Evolutionary conservation across 352 stramenopile genomes (phyloP).

Genomic region (Pilasporangium apinafurcum): DNA sequence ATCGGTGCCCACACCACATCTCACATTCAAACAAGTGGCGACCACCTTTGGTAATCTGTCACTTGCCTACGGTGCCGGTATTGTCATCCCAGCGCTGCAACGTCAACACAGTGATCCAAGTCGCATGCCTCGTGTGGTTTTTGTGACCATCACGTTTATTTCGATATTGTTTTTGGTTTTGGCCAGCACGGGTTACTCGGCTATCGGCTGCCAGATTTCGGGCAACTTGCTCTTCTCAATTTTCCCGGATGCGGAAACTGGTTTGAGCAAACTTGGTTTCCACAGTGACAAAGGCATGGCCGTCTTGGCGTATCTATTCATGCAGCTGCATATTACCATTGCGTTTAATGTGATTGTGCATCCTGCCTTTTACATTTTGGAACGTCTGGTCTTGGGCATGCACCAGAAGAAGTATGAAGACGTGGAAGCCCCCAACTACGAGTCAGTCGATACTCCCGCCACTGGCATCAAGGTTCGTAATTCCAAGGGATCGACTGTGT

Average conservation of each 20-base stretch:
- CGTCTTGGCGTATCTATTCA: constrained; percentile 50
- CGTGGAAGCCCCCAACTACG: constrained; percentile 8
- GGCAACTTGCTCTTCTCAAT: constrained; percentile 56
- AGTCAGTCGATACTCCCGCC: constrained; percentile 1
- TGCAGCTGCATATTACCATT: constrained; percentile 41
- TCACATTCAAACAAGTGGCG: constrained; percentile 35
- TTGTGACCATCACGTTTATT: constrained; percentile 40
- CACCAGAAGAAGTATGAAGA: constrained; percentile 27
- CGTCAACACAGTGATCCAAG: constrained; percentile 41
- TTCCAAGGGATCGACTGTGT: constrained; percentile 21
- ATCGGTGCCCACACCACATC: constrained; percentile 21
- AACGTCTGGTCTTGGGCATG: constrained; percentile 58
- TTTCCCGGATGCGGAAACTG: constrained; percentile 13
- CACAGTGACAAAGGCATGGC: constrained; percentile 26
- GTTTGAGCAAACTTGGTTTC: constrained; percentile 39
- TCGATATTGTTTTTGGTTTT: constrained; percentile 39
- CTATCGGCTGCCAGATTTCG: constrained; percentile 43
- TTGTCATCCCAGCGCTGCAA: constrained; percentile 44
- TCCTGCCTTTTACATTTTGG: constrained; percentile 51
- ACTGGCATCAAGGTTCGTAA: constrained; percentile 7
- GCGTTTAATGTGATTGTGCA: constrained; percentile 43
- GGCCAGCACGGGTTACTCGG: constrained; percentile 28
- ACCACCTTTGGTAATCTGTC: constrained; percentile 44
- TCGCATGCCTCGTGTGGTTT: constrained; percentile 45
- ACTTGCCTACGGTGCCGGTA: constrained; percentile 41